A percentile compares a stretch with the other conserved stretches of the same genome.
Conservation (phyloP, 2,329 filamentous ascomycete genomes). For the Phialophora verrucosa region DNA sequence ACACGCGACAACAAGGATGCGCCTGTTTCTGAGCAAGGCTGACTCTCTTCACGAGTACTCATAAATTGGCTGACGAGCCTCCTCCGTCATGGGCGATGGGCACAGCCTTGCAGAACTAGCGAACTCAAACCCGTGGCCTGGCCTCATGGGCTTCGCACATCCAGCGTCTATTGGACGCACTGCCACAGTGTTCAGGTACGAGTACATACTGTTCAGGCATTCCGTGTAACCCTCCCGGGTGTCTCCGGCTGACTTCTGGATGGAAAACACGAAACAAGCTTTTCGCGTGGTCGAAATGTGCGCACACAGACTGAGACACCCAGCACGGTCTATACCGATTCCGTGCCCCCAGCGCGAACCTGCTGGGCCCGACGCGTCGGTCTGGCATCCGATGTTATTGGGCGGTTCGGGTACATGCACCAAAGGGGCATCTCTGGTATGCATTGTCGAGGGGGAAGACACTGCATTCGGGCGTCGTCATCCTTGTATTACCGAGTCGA, state of each 20-base stretch:
- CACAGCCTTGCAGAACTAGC: constrained; percentile 14
- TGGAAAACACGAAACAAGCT: not conserved
- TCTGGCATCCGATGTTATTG: not conserved
- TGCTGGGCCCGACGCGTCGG: not conserved
- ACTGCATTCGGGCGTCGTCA: not conserved
- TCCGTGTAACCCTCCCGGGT: not conserved
- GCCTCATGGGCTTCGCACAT: not conserved
- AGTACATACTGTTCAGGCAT: not conserved
- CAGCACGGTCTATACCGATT: not conserved
- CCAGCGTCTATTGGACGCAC: not conserved
- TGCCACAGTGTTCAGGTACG: not conserved
- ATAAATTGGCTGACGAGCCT: not conserved
- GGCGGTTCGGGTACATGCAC: not conserved
- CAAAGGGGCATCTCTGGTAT: not conserved
- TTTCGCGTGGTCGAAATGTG: not conserved
- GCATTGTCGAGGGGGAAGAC: not conserved
- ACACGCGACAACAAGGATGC: not conserved
- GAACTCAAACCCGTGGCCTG: constrained; percentile 1
- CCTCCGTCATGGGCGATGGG: not conserved
- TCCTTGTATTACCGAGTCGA: not conserved
- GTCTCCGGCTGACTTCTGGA: not conserved
- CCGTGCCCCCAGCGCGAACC: not conserved
- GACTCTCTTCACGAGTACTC: too few species aligned
- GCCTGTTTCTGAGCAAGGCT: not conserved
- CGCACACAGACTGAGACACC: not conserved